phyloP scores from a whole-genome alignment of 345 rosid genomes.

The Brassica incana region DNA sequence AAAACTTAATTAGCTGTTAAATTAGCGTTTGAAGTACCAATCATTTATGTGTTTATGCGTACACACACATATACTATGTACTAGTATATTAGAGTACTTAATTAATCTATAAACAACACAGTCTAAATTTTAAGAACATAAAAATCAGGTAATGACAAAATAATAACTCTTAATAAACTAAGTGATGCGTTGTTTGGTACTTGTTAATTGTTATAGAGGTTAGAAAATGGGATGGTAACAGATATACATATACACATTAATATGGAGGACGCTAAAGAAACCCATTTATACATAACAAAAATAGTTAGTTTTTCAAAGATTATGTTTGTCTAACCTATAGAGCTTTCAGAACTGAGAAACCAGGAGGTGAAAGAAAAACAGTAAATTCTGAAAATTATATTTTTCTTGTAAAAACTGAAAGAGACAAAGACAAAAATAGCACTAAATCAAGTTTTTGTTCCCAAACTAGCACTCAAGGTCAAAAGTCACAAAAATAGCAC shows the following conservation, averaged over 20 bases:
- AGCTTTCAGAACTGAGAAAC: constrained; percentile 5
- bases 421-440: no score
- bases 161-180: not conserved
- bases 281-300: not conserved
- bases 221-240: constrained; percentile 14
- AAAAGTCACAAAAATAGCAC: no score
- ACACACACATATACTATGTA: not conserved
- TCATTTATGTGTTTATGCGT: constrained; percentile 3
- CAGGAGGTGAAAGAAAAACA: constrained; percentile 32
- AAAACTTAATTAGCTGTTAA: not conserved
- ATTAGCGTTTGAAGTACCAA: constrained; percentile 11
- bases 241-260: constrained; percentile 6
- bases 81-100: not conserved
- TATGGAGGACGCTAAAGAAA: constrained; percentile 2
- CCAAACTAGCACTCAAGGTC: no score
- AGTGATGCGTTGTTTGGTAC: constrained; percentile 1
- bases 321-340: not conserved
- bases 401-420: constrained; percentile 23
- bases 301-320: not conserved
- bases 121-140: constrained; percentile 4
- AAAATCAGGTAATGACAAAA: not conserved
- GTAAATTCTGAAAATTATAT: not conserved
- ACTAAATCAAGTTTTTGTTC: no score
- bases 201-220: constrained; percentile 9
- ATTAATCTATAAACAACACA: constrained; percentile 18